phyloP scores from a whole-genome alignment of 2,329 filamentous ascomycete species.

The Aspergillus tanneri region DNA sequence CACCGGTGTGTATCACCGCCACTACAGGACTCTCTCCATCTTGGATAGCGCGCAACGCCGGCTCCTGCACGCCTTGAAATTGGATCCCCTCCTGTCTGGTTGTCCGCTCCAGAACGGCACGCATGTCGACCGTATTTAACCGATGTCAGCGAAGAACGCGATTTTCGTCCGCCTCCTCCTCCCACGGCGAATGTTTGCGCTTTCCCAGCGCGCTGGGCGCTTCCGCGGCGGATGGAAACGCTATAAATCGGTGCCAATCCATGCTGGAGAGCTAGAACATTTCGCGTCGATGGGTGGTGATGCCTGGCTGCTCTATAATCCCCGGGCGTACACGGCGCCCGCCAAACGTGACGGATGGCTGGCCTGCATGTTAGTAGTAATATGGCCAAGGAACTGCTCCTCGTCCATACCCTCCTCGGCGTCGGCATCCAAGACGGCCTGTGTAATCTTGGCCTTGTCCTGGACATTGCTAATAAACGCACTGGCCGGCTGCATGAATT shows the following conservation, averaged over 20 bases:
- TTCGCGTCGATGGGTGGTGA: not conserved
- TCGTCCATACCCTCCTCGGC: too few relatives aligned
- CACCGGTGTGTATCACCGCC: not conserved
- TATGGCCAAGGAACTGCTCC: constrained; percentile 5
- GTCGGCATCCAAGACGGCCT: not conserved
- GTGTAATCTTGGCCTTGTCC: not conserved
- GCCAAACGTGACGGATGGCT: not conserved
- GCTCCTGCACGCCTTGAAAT: not conserved
- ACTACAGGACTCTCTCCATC: not conserved
- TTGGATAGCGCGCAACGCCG: not conserved
- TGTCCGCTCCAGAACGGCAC: not conserved
- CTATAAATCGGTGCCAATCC: not conserved
- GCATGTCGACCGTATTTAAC: not conserved
- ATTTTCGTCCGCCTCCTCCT: not conserved
- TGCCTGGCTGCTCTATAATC: not conserved
- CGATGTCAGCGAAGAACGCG: not conserved
- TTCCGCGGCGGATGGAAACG: not conserved
- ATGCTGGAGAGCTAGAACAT: not conserved
- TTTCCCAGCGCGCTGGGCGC: not conserved
- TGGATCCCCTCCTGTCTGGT: not conserved
- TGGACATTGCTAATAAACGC: constrained; percentile 5
- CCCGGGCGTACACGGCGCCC: not conserved
- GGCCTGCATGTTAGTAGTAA: constrained; percentile 7
- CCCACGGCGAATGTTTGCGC: not conserved
- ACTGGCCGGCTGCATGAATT: constrained; percentile 7